These are phyloP conservation scores for Stereocaulon alpinum DNA, from an alignment of 495 filamentous ascomycete genomes.

Conservation along the genomic window DNA sequence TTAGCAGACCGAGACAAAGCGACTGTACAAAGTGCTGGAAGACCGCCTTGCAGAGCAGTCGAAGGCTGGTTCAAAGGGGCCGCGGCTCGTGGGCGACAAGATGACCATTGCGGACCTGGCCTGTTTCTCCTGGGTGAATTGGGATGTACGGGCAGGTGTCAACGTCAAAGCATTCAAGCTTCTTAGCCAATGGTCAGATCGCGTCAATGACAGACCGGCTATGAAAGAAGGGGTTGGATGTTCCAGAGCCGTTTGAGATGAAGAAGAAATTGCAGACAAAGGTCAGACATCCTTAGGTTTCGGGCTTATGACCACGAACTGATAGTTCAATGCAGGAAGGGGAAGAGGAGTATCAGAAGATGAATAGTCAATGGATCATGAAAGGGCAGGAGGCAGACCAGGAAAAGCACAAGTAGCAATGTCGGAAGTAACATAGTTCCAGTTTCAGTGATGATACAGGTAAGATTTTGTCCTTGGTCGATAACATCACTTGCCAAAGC, in stretches of 20 bases:
- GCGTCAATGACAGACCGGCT: conserved; percentile 19
- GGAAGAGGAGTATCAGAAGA: conserved; percentile 24
- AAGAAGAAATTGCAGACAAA: conserved; percentile 28
- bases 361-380: conserved; percentile 27
- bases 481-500: not conserved
- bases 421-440: too few relatives aligned
- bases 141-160: conserved; percentile 30
- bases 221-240: conserved; percentile 19
- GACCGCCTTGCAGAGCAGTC: conserved; percentile 30
- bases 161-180: conserved; percentile 17
- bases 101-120: conserved; percentile 38
- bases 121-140: conserved; percentile 32
- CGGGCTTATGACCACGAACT: not conserved
- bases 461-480: too few relatives aligned
- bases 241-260: conserved; percentile 25
- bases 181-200: conserved; percentile 15
- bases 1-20: conserved; percentile 70
- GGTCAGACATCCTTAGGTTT: not conserved
- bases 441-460: too few relatives aligned
- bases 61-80: conserved; percentile 26
- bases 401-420: conserved; percentile 14
- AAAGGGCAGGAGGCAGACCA: conserved; percentile 25
- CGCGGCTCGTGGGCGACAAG: conserved; percentile 32
- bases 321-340: conserved; percentile 14
- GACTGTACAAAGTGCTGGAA: conserved; percentile 73